These are phyloP conservation scores for Malassezia cuniculi DNA, from an alignment of 1,284 basidiomycete genomes.

Conservation along the genomic window DNA sequence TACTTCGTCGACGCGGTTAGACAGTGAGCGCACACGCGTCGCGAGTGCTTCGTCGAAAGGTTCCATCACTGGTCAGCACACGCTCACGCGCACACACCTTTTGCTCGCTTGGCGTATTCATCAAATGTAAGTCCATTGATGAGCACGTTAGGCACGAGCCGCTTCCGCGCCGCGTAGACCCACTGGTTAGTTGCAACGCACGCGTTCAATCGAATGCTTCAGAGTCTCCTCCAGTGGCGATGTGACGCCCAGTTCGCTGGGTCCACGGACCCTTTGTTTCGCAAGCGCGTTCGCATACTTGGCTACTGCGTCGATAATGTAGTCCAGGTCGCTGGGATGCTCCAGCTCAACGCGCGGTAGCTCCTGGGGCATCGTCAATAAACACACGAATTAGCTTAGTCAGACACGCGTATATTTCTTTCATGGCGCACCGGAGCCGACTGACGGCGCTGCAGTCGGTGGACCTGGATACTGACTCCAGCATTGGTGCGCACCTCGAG, in stretches of 20 bases:
- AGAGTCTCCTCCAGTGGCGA: slow-evolving; percentile 8
- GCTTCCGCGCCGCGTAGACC: slow-evolving; percentile 12
- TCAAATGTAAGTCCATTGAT: slow-evolving; percentile 10
- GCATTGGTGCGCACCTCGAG: slow-evolving; percentile 19
- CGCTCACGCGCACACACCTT: slow-evolving; percentile 1
- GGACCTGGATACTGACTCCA: slow-evolving; percentile 40
- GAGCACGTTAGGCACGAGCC: slow-evolving; percentile 9
- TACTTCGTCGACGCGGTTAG: slow-evolving; percentile 8
- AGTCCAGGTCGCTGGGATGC: slow-evolving; percentile 14
- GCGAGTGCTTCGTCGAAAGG: slow-evolving; percentile 12
- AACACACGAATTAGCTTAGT: no score
- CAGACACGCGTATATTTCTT: neutral
- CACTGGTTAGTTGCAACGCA: slow-evolving; percentile 5
- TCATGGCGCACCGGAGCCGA: slow-evolving; percentile 8
- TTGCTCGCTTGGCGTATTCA: slow-evolving; percentile 12
- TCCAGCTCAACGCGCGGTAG: slow-evolving; percentile 13
- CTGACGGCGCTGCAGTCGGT: slow-evolving; percentile 19
- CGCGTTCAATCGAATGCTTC: slow-evolving; percentile 9
- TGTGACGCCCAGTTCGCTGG: slow-evolving; percentile 1
- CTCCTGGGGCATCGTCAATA: slow-evolving; percentile 14
- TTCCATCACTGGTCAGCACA: slow-evolving; percentile 7
- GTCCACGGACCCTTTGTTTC: slow-evolving; percentile 6
- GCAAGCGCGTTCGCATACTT: slow-evolving; percentile 6
- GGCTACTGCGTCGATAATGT: slow-evolving; percentile 4
- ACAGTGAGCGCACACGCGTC: slow-evolving; percentile 1